A percentile compares a stretch with the other conserved stretches of the same genome.
Conservation (phyloP, 345 rosid species). For the Salix dunnii region DNA sequence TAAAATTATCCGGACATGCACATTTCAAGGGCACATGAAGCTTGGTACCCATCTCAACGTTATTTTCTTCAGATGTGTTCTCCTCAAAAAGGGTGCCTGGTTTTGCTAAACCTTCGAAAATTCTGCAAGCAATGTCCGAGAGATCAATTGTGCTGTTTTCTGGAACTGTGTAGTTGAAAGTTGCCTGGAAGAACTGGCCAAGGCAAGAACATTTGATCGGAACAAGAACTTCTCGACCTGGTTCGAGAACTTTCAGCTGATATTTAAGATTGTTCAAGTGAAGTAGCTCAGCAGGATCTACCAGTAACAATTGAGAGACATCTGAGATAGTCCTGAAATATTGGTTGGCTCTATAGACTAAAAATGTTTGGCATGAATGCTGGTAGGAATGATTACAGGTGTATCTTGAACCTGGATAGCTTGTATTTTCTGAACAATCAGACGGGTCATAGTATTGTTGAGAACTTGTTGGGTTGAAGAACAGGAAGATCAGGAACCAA, state of each 20-base stretch:
- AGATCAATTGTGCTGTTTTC: constrained; percentile 8
- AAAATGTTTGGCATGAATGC: constrained; percentile 37
- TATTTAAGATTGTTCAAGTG: constrained; percentile 24
- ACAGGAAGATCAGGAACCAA: constrained; percentile 28
- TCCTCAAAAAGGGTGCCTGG: constrained; percentile 23
- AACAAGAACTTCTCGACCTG: constrained; percentile 48
- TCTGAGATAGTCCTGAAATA: constrained; percentile 30
- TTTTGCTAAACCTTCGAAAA: constrained; percentile 46
- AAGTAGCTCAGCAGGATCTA: constrained; percentile 22
- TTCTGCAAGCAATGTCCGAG: constrained; percentile 38
- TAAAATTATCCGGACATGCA: constrained; percentile 44
- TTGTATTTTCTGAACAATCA: constrained; percentile 19
- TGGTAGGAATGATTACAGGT: constrained; percentile 28
- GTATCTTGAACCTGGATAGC: constrained; percentile 45
- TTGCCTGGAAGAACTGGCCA: constrained; percentile 32
- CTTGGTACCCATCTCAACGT: constrained; percentile 18
- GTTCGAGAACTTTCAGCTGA: constrained; percentile 22
- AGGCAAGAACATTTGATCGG: constrained; percentile 41
- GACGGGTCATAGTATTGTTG: constrained; percentile 42
- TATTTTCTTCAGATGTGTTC: constrained; percentile 22
- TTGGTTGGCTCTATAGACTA: constrained; percentile 43
- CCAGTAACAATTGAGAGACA: constrained; percentile 37
- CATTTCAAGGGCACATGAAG: constrained; percentile 49
- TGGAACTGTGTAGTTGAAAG: constrained; percentile 23
- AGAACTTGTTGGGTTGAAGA: constrained; percentile 18